Percentiles rank a stretch among this genome's conserved stretches.
These are phyloP conservation scores for Rhodocollybia butyracea DNA, from an alignment of 768 basidiomycete species.

Conservation along the genomic window DNA sequence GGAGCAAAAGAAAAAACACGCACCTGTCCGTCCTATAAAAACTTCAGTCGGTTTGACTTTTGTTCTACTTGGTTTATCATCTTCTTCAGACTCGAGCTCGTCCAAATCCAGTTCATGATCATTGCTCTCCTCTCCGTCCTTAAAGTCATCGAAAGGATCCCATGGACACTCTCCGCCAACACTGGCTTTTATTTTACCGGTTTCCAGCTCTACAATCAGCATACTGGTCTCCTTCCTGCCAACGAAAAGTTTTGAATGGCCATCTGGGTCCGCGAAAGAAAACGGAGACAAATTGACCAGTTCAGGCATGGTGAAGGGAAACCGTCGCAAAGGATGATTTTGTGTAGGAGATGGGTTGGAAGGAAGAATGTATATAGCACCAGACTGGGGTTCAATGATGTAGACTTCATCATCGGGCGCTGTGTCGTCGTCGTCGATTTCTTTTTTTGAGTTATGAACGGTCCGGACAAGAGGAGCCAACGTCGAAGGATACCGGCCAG, in stretches of 20 bases:
- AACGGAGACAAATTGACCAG: conserved; percentile 92
- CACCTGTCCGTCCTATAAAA: conserved; percentile 56
- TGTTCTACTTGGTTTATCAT: conserved; percentile 18
- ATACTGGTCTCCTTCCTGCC: conserved; percentile 89
- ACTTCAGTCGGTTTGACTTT: conserved; percentile 35
- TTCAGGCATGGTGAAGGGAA: conserved; percentile 90
- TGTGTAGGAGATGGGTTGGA: conserved; percentile 57
- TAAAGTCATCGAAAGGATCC: conserved; percentile 60
- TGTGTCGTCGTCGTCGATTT: conserved; percentile 44
- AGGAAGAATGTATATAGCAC: conserved; percentile 87
- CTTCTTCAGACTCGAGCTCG: conserved; percentile 46
- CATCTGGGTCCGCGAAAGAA: conserved; percentile 57
- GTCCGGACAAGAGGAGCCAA: conserved; percentile 77
- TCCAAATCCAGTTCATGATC: conserved; percentile 51
- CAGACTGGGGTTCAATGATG: conserved; percentile 93
- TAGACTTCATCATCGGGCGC: conserved; percentile 66
- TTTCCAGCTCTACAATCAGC: conserved; percentile 70
- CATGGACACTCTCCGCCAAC: conserved; percentile 78
- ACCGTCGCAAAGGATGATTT: conserved; percentile 34
- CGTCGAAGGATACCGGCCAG: conserved; percentile 34
- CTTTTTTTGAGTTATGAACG: conserved; percentile 53
- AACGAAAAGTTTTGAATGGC: conserved; percentile 68
- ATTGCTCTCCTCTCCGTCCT: conserved; percentile 21
- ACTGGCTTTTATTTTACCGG: conserved; percentile 74
- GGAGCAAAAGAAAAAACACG: neutral